These are phyloP conservation scores for Trichoderma atrobrunneum DNA, from an alignment of 2,329 filamentous ascomycete genomes.

Conservation along the genomic window DNA sequence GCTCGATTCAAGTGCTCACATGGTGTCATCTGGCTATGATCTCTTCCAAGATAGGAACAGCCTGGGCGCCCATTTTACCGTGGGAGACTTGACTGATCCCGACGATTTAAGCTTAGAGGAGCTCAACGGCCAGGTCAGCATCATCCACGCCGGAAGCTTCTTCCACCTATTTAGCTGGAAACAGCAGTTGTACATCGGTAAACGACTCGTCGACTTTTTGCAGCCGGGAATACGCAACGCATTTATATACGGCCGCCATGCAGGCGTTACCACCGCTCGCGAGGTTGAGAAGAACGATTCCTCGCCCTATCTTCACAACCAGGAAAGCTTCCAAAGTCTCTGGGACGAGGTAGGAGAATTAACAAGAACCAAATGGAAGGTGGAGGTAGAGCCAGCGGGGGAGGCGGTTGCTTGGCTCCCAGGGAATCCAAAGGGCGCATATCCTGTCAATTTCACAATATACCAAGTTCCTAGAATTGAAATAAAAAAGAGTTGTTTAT, in stretches of 20 bases:
- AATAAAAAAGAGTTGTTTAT: constrained; percentile 15
- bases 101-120: constrained; percentile 35
- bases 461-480: constrained; percentile 34
- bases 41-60: constrained; percentile 58
- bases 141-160: constrained; percentile 49
- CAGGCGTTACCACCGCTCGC: constrained; percentile 38
- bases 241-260: constrained; percentile 52
- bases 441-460: constrained; percentile 35
- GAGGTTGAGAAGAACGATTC: constrained; percentile 23
- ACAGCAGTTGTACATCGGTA: constrained; percentile 45
- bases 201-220: constrained; percentile 45
- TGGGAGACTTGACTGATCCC: constrained; percentile 49
- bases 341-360: constrained; percentile 52
- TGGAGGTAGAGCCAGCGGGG: constrained; percentile 38
- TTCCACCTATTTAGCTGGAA: constrained; percentile 50
- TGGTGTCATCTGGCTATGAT: constrained; percentile 59
- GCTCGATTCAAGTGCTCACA: constrained; percentile 47
- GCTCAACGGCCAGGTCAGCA: constrained; percentile 42
- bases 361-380: constrained; percentile 50
- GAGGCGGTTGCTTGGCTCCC: constrained; percentile 27
- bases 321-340: constrained; percentile 48
- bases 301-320: constrained; percentile 47
- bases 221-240: constrained; percentile 42
- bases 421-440: constrained; percentile 27
- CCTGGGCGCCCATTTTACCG: constrained; percentile 47